phyloP scores from a whole-genome alignment of 2,329 filamentous ascomycete genomes.

The Trichoderma simmonsii region DNA sequence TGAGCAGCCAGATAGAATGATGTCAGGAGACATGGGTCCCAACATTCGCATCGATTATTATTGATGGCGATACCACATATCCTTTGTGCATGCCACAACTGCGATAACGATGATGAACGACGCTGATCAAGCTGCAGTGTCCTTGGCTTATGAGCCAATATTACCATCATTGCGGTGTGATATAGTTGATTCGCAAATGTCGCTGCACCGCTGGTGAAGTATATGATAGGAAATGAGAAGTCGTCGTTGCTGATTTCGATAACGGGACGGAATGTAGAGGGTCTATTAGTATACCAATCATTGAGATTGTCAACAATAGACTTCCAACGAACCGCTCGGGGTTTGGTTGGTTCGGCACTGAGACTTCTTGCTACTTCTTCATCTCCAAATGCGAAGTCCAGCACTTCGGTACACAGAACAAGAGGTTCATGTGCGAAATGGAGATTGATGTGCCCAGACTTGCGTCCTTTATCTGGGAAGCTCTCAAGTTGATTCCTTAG shows the following conservation, averaged over 20 bases:
- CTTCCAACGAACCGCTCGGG: not conserved
- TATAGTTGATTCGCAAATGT: not conserved
- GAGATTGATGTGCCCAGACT: not conserved
- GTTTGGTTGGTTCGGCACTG: not conserved
- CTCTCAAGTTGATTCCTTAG: not conserved
- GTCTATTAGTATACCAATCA: not conserved
- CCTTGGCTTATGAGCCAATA: not conserved
- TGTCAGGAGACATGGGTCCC: constrained; percentile 6
- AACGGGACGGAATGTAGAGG: not conserved
- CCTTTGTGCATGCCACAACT: constrained; percentile 4
- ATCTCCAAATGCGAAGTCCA: not conserved
- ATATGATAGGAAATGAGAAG: not conserved
- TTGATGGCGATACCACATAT: constrained; percentile 1
- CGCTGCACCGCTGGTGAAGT: not conserved
- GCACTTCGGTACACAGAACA: not conserved
- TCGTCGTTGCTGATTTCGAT: not conserved
- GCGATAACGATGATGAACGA: not conserved
- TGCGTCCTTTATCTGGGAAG: not conserved
- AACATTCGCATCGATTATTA: constrained; percentile 3
- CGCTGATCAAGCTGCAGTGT: constrained; percentile 1
- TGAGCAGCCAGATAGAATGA: not conserved
- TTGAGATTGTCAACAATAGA: not conserved
- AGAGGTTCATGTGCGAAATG: not conserved
- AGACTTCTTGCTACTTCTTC: not conserved
- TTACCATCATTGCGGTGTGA: not conserved